phyloP scores from a whole-genome alignment of 2,329 filamentous ascomycete genomes.

The Colletotrichum lini region DNA sequence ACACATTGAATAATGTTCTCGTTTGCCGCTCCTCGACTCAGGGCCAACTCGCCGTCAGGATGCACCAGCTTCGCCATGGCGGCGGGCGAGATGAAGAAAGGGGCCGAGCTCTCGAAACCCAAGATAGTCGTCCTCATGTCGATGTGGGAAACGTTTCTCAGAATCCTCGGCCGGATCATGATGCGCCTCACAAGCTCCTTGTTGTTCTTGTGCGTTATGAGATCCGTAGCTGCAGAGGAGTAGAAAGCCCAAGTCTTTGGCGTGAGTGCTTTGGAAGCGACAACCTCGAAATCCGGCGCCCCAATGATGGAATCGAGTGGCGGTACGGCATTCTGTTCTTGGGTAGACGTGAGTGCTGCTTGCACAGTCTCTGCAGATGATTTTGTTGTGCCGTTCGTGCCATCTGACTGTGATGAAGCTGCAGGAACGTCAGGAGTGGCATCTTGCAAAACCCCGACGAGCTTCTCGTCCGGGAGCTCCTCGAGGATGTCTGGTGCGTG shows the following conservation, averaged over 20 bases:
- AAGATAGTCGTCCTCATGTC: conserved; percentile 68
- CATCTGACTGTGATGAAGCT: conserved; percentile 60
- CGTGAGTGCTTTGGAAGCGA: conserved; percentile 50
- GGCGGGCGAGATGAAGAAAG: conserved; percentile 75
- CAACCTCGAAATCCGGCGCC: conserved; percentile 53
- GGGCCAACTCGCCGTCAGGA: conserved; percentile 67
- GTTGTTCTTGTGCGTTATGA: conserved; percentile 79
- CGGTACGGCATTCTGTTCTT: conserved; percentile 62
- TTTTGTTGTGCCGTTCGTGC: conserved; percentile 53
- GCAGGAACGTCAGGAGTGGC: conserved; percentile 33
- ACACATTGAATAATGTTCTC: conserved; percentile 65
- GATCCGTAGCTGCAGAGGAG: conserved; percentile 86
- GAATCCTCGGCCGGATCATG: conserved; percentile 82
- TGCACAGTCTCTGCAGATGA: background rate
- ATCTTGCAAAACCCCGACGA: conserved; percentile 54
- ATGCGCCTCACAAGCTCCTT: conserved; percentile 76
- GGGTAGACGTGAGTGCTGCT: conserved; percentile 50
- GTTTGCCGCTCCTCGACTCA: conserved; percentile 52
- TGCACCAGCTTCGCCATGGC: conserved; percentile 76
- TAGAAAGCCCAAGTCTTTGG: conserved; percentile 73
- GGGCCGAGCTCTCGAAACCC: conserved; percentile 65
- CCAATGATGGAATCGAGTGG: conserved; percentile 52
- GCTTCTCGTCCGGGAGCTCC: conserved; percentile 46
- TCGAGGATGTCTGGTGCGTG: conserved; percentile 49
- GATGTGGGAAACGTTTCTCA: conserved; percentile 81